These are phyloP conservation scores for Arxiozyma bovina DNA, from an alignment of 1,139 yeast genomes.

Conservation along the genomic window DNA sequence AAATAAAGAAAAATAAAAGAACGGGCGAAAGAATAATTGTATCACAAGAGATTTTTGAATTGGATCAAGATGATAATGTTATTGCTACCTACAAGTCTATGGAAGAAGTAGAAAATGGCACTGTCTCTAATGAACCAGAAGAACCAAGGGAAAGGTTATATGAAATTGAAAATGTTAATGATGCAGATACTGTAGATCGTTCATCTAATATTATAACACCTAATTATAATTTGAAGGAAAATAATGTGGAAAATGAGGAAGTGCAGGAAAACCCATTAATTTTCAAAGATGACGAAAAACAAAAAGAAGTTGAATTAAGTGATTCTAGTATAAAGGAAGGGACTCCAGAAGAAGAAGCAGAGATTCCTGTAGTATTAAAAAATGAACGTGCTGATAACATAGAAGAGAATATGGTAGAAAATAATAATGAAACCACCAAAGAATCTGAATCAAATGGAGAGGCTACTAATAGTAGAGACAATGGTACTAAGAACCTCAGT, in stretches of 20 bases:
- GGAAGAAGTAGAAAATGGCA: slow-evolving; percentile 1
- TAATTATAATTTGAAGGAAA: neutral
- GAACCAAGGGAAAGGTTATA: slow-evolving; percentile 3
- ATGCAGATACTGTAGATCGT: neutral
- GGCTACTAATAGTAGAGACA: no score
- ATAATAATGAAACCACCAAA: neutral
- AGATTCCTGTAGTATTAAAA: neutral
- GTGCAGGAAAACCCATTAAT: neutral
- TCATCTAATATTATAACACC: neutral
- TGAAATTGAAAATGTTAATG: slow-evolving; percentile 5
- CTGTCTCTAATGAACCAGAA: neutral
- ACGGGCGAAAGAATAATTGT: slow-evolving; percentile 34
- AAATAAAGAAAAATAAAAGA: slow-evolving; percentile 32
- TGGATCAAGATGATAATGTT: slow-evolving; percentile 19
- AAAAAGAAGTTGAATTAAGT: neutral
- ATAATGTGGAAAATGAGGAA: neutral
- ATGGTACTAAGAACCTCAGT: neutral
- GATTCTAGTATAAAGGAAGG: neutral
- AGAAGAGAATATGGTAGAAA: neutral
- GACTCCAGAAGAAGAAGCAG: neutral
- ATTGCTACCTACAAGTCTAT: slow-evolving; percentile 3
- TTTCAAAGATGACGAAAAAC: neutral
- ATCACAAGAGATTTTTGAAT: slow-evolving; percentile 25
- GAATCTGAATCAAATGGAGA: neutral
- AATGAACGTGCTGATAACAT: neutral